Evolutionary conservation across 768 basidiomycete species (phyloP).

Genomic region (Suillus luteus): DNA sequence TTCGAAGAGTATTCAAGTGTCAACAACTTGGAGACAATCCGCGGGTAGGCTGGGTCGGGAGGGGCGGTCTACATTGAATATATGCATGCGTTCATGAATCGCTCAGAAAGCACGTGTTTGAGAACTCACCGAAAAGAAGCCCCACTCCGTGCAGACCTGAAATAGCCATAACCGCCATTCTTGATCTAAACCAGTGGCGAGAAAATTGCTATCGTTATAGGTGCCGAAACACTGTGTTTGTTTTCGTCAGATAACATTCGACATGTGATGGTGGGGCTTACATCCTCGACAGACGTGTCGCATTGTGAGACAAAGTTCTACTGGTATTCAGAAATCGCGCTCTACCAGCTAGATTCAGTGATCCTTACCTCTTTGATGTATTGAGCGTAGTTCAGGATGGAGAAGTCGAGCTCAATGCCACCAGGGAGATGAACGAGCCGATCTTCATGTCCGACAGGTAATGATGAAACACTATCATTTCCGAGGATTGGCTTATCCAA

Average conservation of each 20-base stretch:
- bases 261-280: conserved; percentile 26
- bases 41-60: conserved; percentile 64
- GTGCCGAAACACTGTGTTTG: conserved; percentile 81
- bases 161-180: conserved; percentile 88
- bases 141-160: conserved; percentile 96
- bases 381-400: conserved; percentile 70
- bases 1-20: conserved; percentile 72
- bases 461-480: conserved; percentile 31
- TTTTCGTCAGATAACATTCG: conserved; percentile 1
- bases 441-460: conserved; percentile 51
- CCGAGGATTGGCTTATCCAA: conserved; percentile 48
- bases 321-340: conserved; percentile 5
- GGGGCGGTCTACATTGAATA: conserved; percentile 60
- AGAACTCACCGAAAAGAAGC: conserved; percentile 75
- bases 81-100: not conserved
- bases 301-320: conserved; percentile 63
- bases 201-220: conserved; percentile 66
- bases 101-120: not conserved
- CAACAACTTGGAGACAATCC: conserved; percentile 78
- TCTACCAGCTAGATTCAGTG: not conserved
- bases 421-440: conserved; percentile 49
- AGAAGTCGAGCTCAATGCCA: conserved; percentile 54
- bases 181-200: conserved; percentile 60
- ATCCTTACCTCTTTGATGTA: conserved; percentile 69
- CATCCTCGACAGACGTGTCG: conserved; percentile 51